These are phyloP conservation scores for Guadua angustifolia DNA, from an alignment of 176 grass and related monocot species.

Conservation along the genomic window DNA sequence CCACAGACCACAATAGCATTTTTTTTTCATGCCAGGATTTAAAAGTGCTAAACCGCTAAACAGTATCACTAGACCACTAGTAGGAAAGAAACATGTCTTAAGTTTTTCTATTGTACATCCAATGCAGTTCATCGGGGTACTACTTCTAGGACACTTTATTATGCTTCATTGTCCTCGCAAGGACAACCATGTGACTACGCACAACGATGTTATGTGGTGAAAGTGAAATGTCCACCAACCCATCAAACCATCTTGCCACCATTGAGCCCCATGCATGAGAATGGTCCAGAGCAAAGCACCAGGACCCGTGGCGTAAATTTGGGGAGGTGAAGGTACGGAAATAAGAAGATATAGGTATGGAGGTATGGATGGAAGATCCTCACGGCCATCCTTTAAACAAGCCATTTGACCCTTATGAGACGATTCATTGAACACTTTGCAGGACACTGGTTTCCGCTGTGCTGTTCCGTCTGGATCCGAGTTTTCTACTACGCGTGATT, in stretches of 20 bases:
- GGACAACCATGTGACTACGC: constrained; percentile 51
- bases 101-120: constrained; percentile 49
- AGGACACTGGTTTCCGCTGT: neutral
- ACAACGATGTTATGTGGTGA: constrained; percentile 37
- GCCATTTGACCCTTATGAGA: constrained; percentile 35
- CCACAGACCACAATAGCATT: neutral
- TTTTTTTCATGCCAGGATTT: neutral
- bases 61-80: constrained; percentile 20
- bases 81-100: constrained; percentile 32
- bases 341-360: constrained; percentile 10
- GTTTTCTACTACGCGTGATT: constrained; percentile 27
- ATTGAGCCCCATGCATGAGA: constrained; percentile 14
- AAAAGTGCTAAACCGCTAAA: neutral
- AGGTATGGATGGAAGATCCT: constrained; percentile 19
- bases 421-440: constrained; percentile 21
- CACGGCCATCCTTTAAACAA: constrained; percentile 44
- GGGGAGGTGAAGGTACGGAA: constrained; percentile 40
- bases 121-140: constrained; percentile 37
- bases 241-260: constrained; percentile 9
- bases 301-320: constrained; percentile 40
- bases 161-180: constrained; percentile 44
- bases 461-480: constrained; percentile 35
- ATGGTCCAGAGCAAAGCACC: constrained; percentile 44
- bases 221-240: constrained; percentile 52
- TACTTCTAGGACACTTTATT: constrained; percentile 42